Percentiles rank a stretch among this genome's conserved stretches.
Conservation (phyloP, 2,329 filamentous ascomycete genomes). For the Calonectria pteridis region DNA sequence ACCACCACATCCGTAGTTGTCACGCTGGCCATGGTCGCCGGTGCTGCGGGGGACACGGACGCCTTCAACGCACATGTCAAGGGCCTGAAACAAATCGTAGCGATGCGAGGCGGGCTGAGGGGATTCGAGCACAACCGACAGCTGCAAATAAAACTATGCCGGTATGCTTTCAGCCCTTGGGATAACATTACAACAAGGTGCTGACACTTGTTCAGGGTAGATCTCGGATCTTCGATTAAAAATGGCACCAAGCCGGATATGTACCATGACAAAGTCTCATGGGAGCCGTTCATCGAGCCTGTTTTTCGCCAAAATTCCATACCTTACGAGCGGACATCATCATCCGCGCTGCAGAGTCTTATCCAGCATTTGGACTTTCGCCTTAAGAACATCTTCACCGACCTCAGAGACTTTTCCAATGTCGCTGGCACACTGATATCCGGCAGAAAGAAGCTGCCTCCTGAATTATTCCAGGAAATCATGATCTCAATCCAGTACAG, state of each 20-base stretch:
- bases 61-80: constrained; percentile 38
- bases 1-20: constrained; percentile 36
- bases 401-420: constrained; percentile 47
- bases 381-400: constrained; percentile 44
- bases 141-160: constrained; percentile 46
- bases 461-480: constrained; percentile 45
- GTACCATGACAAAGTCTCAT: constrained; percentile 33
- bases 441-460: constrained; percentile 39
- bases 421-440: constrained; percentile 40
- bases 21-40: constrained; percentile 39
- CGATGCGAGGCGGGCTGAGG: constrained; percentile 43
- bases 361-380: constrained; percentile 37
- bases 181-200: background rate
- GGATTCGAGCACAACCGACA: constrained; percentile 41
- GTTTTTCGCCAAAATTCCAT: background rate
- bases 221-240: constrained; percentile 44
- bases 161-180: constrained; percentile 32
- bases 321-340: background rate
- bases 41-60: constrained; percentile 33
- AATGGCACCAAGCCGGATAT: constrained; percentile 42
- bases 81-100: constrained; percentile 41
- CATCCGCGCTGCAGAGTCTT: constrained; percentile 9
- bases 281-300: constrained; percentile 31
- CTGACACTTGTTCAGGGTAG: constrained; percentile 33
- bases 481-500: constrained; percentile 49